Evolutionary conservation across 805 yeast species (phyloP).

Genomic region (Ogataea philodendri): DNA sequence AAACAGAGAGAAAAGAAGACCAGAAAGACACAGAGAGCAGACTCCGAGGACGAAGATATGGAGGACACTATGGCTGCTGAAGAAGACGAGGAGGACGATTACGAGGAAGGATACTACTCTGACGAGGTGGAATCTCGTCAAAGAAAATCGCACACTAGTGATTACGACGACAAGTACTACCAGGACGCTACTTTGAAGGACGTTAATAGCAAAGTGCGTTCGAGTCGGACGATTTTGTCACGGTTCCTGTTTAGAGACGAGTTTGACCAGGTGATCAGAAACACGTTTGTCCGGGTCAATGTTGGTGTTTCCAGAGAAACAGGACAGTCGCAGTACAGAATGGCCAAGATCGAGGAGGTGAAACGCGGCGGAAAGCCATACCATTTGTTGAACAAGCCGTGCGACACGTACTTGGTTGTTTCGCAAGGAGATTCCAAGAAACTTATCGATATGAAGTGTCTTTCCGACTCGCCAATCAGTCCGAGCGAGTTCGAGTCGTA

Average conservation of each 20-base stretch:
- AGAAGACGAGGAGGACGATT: slow-evolving; percentile 43
- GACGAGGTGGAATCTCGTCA: slow-evolving; percentile 29
- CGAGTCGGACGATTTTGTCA: slow-evolving; percentile 75
- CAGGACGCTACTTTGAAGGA: slow-evolving; percentile 56
- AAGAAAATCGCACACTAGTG: slow-evolving; percentile 46
- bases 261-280: slow-evolving; percentile 65
- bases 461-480: slow-evolving; percentile 75
- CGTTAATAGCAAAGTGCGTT: slow-evolving; percentile 59
- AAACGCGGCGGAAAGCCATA: slow-evolving; percentile 40
- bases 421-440: slow-evolving; percentile 80
- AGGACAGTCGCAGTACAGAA: slow-evolving; percentile 67
- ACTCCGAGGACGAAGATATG: slow-evolving; percentile 39
- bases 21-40: slow-evolving; percentile 30
- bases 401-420: slow-evolving; percentile 60
- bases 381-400: slow-evolving; percentile 40
- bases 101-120: slow-evolving; percentile 34
- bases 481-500: slow-evolving; percentile 74
- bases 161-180: slow-evolving; percentile 35
- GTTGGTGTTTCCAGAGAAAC: slow-evolving; percentile 67
- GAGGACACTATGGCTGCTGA: slow-evolving; percentile 34
- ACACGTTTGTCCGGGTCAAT: slow-evolving; percentile 80
- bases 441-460: slow-evolving; percentile 70
- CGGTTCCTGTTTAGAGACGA: slow-evolving; percentile 81
- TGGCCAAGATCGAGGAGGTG: slow-evolving; percentile 76
- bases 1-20: slow-evolving; percentile 37